A percentile compares a stretch with the other conserved stretches of the same genome.
Conservation (phyloP, 495 filamentous ascomycete species). For the Aspergillus cavernicola region DNA sequence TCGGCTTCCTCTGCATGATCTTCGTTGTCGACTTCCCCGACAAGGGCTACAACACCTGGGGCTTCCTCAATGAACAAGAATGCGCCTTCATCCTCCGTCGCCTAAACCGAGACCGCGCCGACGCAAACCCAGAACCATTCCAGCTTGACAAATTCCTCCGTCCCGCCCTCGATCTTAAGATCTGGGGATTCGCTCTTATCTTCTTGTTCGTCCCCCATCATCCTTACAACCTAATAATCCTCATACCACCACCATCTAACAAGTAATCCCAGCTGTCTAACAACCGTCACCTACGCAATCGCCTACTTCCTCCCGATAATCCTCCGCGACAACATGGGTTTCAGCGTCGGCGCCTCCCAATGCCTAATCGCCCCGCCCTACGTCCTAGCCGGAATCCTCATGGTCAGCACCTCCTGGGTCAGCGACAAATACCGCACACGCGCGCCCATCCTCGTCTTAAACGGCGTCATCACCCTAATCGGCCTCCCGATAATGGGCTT, state of each 20-base stretch:
- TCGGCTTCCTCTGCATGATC: conserved; percentile 7
- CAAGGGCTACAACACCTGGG: conserved; percentile 24
- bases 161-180: conserved; percentile 30
- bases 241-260: conserved; percentile 5
- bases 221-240: background rate
- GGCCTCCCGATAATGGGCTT: conserved; percentile 56
- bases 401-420: conserved; percentile 48
- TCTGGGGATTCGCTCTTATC: conserved; percentile 41
- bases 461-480: conserved; percentile 46
- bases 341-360: conserved; percentile 51
- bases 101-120: conserved; percentile 35
- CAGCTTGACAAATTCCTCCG: conserved; percentile 25
- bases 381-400: conserved; percentile 57
- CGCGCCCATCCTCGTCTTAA: conserved; percentile 54
- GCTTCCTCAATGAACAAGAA: conserved; percentile 36
- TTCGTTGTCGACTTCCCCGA: conserved; percentile 51
- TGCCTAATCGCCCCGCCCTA: conserved; percentile 64
- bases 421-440: conserved; percentile 56
- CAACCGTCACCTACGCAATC: conserved; percentile 61
- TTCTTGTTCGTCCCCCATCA: conserved; percentile 16
- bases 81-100: conserved; percentile 34
- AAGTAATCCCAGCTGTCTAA: conserved; percentile 34
- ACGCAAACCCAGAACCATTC: conserved; percentile 29
- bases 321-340: conserved; percentile 54
- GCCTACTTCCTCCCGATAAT: conserved; percentile 68